Base-by-base conservation (phyloP, 345 rosid genomes). In the Eucalyptus leucophloia region DNA sequence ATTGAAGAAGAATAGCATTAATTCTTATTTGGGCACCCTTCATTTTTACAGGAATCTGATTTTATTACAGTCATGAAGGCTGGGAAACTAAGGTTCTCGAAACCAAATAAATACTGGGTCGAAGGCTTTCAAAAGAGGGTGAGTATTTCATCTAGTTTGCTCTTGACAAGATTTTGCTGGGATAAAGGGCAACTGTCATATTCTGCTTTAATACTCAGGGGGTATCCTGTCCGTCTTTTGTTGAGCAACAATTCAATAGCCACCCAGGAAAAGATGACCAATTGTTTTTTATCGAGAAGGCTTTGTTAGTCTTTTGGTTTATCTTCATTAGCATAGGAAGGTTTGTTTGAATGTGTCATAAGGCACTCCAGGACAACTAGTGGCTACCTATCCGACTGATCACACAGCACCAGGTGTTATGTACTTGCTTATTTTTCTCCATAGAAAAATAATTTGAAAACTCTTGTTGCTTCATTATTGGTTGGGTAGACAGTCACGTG, bases 91-190 rank as follows among this genome's bases (percentile, higher is more conserved):
- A 93, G 92, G 90, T 94, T 93, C 92, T 92, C 96, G 2, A 97
- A 93, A 93, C 99, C 96, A 49, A 95, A 94, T 91, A 96, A 95
- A 90, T 96, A 94, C 54, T 95, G 98, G 98, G 93, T 95, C 34
- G 96, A 97, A 92, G 94, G 91, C 92, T 96, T 98, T 53, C 98
- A 96, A 85, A 96, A 95, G 93, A 93, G 99, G 96, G 99, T 97
- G 88, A 90, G 94, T 89, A 45, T 34, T 53, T 45, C 42, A 40
- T 40, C 54, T 37, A 40, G 88, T 32, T 67, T n/a, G 34, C 53
- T 58, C 28, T 72, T 40, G 58, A 42, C 49, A 86, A 54, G 37
- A 50, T 19, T 8, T 72, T 44, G 40, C 10, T 7, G 17, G 45
- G 32, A 53, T n/a, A 5, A 53, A 21, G 47, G 37, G 85, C 49